A percentile compares a stretch with the other conserved stretches of the same genome.
Conservation (phyloP, 1,284 basidiomycete genomes). For the Sutorius eximius region DNA sequence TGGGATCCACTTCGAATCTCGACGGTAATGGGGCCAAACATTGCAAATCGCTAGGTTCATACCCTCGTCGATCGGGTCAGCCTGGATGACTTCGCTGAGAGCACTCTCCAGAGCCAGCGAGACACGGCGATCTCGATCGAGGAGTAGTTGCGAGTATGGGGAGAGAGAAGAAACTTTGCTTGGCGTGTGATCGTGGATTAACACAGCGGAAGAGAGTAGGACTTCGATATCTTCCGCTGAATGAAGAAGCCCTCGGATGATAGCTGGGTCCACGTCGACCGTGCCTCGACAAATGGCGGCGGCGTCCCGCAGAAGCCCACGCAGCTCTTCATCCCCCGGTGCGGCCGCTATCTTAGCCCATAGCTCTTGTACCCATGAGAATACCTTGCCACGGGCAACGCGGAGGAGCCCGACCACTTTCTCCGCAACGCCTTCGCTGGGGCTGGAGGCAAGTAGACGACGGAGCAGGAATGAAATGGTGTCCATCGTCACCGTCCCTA, state of each 20-base stretch:
- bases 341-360: slow-evolving; percentile 21
- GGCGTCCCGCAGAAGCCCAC: slow-evolving; percentile 33
- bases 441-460: not conserved
- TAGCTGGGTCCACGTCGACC: slow-evolving; percentile 36
- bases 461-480: not conserved
- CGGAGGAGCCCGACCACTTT: no score
- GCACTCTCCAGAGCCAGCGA: slow-evolving; percentile 29
- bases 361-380: slow-evolving; percentile 38
- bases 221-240: slow-evolving; percentile 29
- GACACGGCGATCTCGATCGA: slow-evolving; percentile 33
- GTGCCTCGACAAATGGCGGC: slow-evolving; percentile 43
- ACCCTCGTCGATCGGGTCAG: slow-evolving; percentile 9
- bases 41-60: slow-evolving; percentile 37
- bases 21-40: slow-evolving; percentile 40
- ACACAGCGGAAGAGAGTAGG: slow-evolving; percentile 39
- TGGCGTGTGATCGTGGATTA: not conserved
- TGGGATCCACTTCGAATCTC: slow-evolving; percentile 33
- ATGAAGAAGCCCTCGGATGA: slow-evolving; percentile 20
- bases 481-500: not conserved
- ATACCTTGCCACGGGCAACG: no score
- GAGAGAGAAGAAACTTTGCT: slow-evolving; percentile 1
- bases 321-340: slow-evolving; percentile 26
- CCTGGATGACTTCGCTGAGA: slow-evolving; percentile 12
- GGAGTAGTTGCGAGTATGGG: slow-evolving; percentile 10
- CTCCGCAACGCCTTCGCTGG: not conserved